Percentiles rank a stretch among this genome's conserved stretches.
These are phyloP conservation scores for Saturnispora hagleri DNA, from an alignment of 805 yeast genomes.

Conservation along the genomic window DNA sequence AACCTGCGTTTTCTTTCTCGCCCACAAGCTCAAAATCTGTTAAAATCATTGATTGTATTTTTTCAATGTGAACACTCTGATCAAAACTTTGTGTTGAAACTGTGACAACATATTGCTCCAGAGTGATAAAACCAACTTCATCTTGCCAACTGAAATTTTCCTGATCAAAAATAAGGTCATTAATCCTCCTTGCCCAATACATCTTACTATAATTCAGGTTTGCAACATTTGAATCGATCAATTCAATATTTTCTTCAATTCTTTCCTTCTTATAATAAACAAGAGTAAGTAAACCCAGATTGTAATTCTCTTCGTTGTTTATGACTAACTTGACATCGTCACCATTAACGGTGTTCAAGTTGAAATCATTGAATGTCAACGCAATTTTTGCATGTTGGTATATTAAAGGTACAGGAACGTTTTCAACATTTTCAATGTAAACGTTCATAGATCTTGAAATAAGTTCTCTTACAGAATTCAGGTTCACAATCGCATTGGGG, in stretches of 20 bases:
- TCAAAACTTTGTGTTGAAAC: background rate
- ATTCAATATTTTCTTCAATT: constrained; percentile 1
- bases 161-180: background rate
- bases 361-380: background rate
- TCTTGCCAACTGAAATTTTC: background rate
- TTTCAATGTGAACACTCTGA: background rate
- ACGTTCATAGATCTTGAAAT: background rate
- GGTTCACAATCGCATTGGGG: constrained; percentile 1
- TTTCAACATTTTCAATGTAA: background rate
- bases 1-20: background rate
- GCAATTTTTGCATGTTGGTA: background rate
- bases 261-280: constrained; percentile 1
- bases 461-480: background rate
- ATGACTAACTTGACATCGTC: background rate
- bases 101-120: constrained; percentile 4
- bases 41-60: constrained; percentile 2
- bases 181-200: background rate
- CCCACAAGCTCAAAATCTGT: background rate
- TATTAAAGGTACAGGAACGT: constrained; percentile 1
- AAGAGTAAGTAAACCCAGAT: constrained; percentile 2
- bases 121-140: background rate
- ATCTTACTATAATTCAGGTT: background rate
- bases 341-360: background rate
- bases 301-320: background rate
- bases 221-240: background rate